Evolutionary conservation across 1,284 basidiomycete genomes (phyloP).

Genomic region (Heterobasidion irregulare): DNA sequence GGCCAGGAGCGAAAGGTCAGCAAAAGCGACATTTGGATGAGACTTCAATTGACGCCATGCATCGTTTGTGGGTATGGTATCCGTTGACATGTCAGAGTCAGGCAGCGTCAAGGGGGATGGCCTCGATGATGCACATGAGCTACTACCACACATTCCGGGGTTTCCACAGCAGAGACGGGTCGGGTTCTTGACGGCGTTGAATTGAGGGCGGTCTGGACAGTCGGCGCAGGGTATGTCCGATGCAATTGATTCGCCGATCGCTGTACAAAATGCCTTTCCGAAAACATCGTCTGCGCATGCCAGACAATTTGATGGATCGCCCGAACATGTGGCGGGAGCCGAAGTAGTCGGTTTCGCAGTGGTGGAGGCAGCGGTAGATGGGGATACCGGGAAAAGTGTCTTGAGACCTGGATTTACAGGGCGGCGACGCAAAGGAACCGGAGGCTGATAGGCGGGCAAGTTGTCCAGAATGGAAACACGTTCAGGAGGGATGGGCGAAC

Average conservation of each 20-base stretch:
- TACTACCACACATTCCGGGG: slow-evolving; percentile 16
- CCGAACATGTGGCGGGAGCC: slow-evolving; percentile 32
- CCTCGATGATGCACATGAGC: neutral
- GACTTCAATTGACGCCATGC: slow-evolving; percentile 85
- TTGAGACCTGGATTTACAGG: slow-evolving; percentile 27
- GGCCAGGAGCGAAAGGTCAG: slow-evolving; percentile 74
- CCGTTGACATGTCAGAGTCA: slow-evolving; percentile 15
- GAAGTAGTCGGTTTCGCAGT: slow-evolving; percentile 36
- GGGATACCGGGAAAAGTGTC: slow-evolving; percentile 45
- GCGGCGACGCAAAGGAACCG: slow-evolving; percentile 65
- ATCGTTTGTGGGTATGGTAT: slow-evolving; percentile 73
- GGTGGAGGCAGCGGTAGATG: slow-evolving; percentile 12
- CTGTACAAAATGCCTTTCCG: slow-evolving; percentile 81
- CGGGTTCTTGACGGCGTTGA: neutral
- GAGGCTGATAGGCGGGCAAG: slow-evolving; percentile 67
- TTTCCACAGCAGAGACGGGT: slow-evolving; percentile 20
- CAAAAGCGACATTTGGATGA: slow-evolving; percentile 81
- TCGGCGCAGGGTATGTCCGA: slow-evolving; percentile 40
- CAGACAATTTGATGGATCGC: slow-evolving; percentile 60
- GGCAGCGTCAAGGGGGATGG: slow-evolving; percentile 7
- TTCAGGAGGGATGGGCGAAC: slow-evolving; percentile 6
- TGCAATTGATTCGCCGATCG: slow-evolving; percentile 55
- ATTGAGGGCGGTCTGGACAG: slow-evolving; percentile 32
- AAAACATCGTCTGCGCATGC: slow-evolving; percentile 78
- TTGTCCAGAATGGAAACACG: slow-evolving; percentile 60